Percentiles rank a stretch among this genome's conserved stretches.
These are phyloP conservation scores for Nakazawaea wyomingensis DNA, from an alignment of 805 yeast species.

Conservation along the genomic window DNA sequence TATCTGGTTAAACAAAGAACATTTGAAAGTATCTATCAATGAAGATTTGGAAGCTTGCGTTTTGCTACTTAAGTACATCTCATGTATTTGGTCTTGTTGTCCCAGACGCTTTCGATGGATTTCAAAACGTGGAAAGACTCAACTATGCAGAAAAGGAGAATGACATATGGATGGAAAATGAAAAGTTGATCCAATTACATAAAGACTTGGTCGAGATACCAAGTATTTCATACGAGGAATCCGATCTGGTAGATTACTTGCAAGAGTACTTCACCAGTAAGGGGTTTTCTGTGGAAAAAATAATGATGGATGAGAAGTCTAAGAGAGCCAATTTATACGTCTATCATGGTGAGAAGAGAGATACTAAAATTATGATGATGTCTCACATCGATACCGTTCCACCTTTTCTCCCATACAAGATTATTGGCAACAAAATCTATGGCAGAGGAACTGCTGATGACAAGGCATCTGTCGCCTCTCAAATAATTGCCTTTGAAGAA, in stretches of 20 bases:
- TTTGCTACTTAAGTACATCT: too few species aligned
- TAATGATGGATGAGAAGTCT: slow-evolving; percentile 26
- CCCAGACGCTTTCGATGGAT: too few species aligned
- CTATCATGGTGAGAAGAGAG: slow-evolving; percentile 38
- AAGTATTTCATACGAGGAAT: slow-evolving; percentile 32
- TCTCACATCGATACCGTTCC: slow-evolving; percentile 75
- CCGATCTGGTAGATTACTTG: slow-evolving; percentile 34
- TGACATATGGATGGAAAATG: slow-evolving; percentile 5
- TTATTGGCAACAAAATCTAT: slow-evolving; percentile 43
- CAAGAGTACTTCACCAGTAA: slow-evolving; percentile 29
- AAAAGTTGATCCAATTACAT: slow-evolving; percentile 26
- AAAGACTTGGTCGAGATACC: slow-evolving; percentile 27
- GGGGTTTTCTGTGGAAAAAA: slow-evolving; percentile 51
- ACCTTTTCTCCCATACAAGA: slow-evolving; percentile 49
- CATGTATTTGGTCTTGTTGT: too few species aligned
- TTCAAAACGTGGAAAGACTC: not conserved
- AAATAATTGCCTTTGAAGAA: slow-evolving; percentile 48
- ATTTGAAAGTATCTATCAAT: too few species aligned
- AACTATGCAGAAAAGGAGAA: not conserved
- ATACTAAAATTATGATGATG: slow-evolving; percentile 47
- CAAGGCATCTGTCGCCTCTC: slow-evolving; percentile 66
- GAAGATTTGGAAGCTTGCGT: too few species aligned
- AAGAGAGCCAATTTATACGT: slow-evolving; percentile 52
- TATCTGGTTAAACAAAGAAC: too few species aligned
- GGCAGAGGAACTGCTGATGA: slow-evolving; percentile 73